Conservation (phyloP, 2,329 filamentous ascomycete species). For the Podosphaera xanthii region DNA sequence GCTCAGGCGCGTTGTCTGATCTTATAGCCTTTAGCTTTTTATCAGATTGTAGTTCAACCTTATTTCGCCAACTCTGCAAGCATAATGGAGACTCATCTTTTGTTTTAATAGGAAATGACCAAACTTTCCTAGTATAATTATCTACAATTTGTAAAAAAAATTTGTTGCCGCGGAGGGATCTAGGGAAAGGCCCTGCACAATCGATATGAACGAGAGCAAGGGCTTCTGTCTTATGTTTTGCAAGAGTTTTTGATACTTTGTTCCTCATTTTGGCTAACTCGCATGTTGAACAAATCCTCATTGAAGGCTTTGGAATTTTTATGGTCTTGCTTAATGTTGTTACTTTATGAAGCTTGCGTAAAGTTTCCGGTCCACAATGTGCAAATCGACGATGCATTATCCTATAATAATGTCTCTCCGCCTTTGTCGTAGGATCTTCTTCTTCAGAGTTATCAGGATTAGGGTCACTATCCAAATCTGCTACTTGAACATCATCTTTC, state of each 20-base stretch:
- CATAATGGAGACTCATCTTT: not conserved
- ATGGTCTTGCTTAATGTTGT: too few species aligned
- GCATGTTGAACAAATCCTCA: not conserved
- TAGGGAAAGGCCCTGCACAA: not conserved
- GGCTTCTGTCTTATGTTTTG: not conserved
- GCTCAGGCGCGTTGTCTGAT: not conserved
- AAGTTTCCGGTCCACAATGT: not conserved
- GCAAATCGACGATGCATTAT: not conserved
- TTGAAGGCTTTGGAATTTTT: too few species aligned
- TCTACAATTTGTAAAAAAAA: not conserved
- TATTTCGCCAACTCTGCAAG: not conserved
- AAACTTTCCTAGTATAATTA: not conserved
- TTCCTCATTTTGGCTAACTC: not conserved
- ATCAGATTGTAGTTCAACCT: not conserved
- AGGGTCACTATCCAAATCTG: not conserved
- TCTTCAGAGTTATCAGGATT: not conserved
- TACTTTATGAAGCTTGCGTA: too few species aligned
- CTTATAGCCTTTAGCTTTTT: not conserved
- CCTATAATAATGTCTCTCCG: not conserved
- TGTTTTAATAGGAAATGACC: not conserved
- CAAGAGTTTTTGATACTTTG: not conserved
- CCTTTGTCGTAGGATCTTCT: not conserved
- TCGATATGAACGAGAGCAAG: not conserved
- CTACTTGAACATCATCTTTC: not conserved
- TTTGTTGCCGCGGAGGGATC: not conserved